phyloP scores from a whole-genome alignment of 768 basidiomycete species.

The Trametopsis cervina region DNA sequence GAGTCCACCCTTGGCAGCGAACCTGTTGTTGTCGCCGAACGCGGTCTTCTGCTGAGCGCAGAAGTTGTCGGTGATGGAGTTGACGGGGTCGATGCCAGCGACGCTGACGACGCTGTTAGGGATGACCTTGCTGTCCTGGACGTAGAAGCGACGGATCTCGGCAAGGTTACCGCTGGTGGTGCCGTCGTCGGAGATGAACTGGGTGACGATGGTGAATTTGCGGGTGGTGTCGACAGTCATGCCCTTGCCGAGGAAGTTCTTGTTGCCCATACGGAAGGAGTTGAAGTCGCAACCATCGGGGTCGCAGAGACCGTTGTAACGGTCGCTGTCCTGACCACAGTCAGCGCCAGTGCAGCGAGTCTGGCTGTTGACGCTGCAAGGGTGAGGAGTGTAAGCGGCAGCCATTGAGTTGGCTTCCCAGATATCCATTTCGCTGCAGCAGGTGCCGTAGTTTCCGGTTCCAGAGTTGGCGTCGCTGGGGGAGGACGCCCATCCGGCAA shows the following conservation, averaged over 20 bases:
- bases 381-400: slow-evolving; percentile 47
- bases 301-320: slow-evolving; percentile 40
- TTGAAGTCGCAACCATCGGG: slow-evolving; percentile 57
- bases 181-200: slow-evolving; percentile 44
- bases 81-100: slow-evolving; percentile 32
- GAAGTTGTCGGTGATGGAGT: slow-evolving; percentile 44
- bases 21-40: slow-evolving; percentile 38
- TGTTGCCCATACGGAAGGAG: slow-evolving; percentile 49
- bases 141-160: slow-evolving; percentile 50
- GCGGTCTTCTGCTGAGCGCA: slow-evolving; percentile 39
- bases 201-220: slow-evolving; percentile 51
- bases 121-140: slow-evolving; percentile 46
- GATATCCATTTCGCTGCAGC: slow-evolving; percentile 55
- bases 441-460: slow-evolving; percentile 39
- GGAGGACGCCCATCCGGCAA: slow-evolving; percentile 32
- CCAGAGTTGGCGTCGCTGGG: slow-evolving; percentile 39
- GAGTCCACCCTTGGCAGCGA: slow-evolving; percentile 36
- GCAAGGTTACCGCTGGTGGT: slow-evolving; percentile 39
- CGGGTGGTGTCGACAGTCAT: slow-evolving; percentile 42
- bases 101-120: slow-evolving; percentile 42
- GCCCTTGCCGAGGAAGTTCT: slow-evolving; percentile 41
- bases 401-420: slow-evolving; percentile 51
- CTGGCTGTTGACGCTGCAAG: slow-evolving; percentile 35
- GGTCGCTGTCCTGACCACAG: slow-evolving; percentile 21
- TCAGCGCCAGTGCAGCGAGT: slow-evolving; percentile 36